Conservation (phyloP, 2,329 filamentous ascomycete species). For the Cytospora mali region DNA sequence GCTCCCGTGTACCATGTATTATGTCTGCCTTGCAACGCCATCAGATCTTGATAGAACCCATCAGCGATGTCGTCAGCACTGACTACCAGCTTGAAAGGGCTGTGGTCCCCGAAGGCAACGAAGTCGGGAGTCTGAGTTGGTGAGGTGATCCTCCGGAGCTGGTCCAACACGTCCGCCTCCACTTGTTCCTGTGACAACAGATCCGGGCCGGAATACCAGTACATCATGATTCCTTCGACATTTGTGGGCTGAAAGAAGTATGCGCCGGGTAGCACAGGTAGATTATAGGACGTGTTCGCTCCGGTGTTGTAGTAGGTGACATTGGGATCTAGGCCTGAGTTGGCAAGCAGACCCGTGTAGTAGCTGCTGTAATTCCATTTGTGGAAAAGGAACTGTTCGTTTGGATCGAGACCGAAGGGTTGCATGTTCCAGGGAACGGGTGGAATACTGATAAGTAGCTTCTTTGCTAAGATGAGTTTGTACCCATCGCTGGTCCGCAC, state of each 20-base stretch:
- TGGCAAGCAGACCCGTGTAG: slow-evolving; percentile 34
- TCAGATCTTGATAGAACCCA: slow-evolving; percentile 38
- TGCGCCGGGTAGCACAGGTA: slow-evolving; percentile 27
- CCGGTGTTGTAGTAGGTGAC: slow-evolving; percentile 26
- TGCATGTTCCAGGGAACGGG: slow-evolving; percentile 37
- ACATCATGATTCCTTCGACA: background rate
- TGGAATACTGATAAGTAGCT: slow-evolving; percentile 40
- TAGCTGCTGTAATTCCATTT: slow-evolving; percentile 31
- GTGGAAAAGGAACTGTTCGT: slow-evolving; percentile 31
- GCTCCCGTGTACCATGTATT: slow-evolving; percentile 41
- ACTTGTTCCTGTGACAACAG: slow-evolving; percentile 5
- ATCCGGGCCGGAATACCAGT: background rate
- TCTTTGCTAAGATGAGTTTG: slow-evolving; percentile 36
- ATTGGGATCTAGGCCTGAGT: slow-evolving; percentile 29
- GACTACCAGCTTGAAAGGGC: slow-evolving; percentile 33
- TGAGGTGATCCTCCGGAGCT: slow-evolving; percentile 12
- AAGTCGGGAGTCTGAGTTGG: slow-evolving; percentile 21
- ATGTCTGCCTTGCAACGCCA: slow-evolving; percentile 38
- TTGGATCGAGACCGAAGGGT: slow-evolving; percentile 37
- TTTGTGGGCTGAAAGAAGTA: background rate
- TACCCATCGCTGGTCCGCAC: slow-evolving; percentile 32
- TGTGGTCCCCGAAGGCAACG: slow-evolving; percentile 31
- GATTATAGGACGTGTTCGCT: slow-evolving; percentile 22
- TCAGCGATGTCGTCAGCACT: slow-evolving; percentile 31
- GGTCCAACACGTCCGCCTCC: slow-evolving; percentile 15